Evolutionary conservation across 345 rosid genomes (phyloP).

Genomic region (Salix arbutifolia): DNA sequence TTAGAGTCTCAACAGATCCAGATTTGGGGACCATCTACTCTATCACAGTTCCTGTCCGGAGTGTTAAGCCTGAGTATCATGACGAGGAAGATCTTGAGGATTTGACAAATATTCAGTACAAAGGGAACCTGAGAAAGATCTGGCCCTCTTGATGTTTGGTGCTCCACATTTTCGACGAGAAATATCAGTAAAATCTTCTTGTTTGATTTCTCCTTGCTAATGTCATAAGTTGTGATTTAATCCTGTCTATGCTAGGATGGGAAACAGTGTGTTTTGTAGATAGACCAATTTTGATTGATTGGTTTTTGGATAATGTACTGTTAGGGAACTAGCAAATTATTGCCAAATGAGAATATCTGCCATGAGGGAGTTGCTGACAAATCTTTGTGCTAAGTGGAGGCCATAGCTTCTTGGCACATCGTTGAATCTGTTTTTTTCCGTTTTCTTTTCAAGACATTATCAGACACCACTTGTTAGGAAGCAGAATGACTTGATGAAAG

Average conservation of each 20-base stretch:
- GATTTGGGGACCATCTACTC: constrained; percentile 92
- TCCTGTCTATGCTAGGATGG: neutral
- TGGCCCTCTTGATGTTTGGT: constrained; percentile 78
- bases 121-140: constrained; percentile 54
- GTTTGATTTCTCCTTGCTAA: neutral
- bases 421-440: neutral
- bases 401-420: neutral
- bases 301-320: neutral
- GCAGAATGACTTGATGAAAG: neutral
- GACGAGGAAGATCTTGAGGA: constrained; percentile 55
- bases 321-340: neutral
- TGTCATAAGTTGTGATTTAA: neutral
- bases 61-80: constrained; percentile 78
- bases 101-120: constrained; percentile 67
- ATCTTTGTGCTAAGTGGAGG: neutral
- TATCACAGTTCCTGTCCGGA: constrained; percentile 79
- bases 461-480: neutral
- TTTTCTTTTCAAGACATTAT: neutral
- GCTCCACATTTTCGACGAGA: constrained; percentile 75
- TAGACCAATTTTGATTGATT: neutral
- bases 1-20: constrained; percentile 72
- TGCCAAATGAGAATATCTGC: neutral
- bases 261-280: neutral
- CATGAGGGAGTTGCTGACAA: neutral
- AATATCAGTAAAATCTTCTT: neutral